Evolutionary conservation across 441 rosid genomes (phyloP).

Genomic region (Syzygium syzygioides): DNA sequence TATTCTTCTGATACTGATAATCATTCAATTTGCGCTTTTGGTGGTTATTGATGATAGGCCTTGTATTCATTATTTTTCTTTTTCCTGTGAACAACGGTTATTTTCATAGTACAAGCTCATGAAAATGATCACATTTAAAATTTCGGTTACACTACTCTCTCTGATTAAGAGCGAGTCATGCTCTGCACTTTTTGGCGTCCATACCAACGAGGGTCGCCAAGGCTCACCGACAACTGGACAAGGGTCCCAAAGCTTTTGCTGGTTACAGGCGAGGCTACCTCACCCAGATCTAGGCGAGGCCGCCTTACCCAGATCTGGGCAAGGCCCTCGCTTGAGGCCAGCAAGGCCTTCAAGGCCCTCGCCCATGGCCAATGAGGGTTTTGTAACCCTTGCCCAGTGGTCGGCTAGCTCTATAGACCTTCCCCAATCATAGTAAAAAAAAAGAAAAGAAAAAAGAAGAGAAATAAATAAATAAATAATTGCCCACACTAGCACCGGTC

Average conservation of each 20-base stretch:
- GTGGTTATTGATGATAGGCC: background rate
- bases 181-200: background rate
- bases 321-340: no score
- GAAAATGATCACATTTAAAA: background rate
- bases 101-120: background rate
- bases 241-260: no score
- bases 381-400: rapidly evolving
- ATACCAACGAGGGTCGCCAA: background rate
- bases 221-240: no score
- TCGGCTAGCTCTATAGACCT: no score
- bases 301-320: no score
- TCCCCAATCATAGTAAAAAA: no score
- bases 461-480: no score
- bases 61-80: background rate
- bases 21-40: background rate
- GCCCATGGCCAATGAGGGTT: no score
- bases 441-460: no score
- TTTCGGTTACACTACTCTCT: background rate
- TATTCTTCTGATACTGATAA: background rate
- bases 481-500: no score
- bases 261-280: no score
- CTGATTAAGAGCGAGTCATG: background rate
- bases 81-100: background rate
- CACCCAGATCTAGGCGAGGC: background rate
- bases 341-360: no score